These are phyloP conservation scores for Wickerhamiella cacticola DNA, from an alignment of 805 yeast genomes.

Conservation along the genomic window DNA sequence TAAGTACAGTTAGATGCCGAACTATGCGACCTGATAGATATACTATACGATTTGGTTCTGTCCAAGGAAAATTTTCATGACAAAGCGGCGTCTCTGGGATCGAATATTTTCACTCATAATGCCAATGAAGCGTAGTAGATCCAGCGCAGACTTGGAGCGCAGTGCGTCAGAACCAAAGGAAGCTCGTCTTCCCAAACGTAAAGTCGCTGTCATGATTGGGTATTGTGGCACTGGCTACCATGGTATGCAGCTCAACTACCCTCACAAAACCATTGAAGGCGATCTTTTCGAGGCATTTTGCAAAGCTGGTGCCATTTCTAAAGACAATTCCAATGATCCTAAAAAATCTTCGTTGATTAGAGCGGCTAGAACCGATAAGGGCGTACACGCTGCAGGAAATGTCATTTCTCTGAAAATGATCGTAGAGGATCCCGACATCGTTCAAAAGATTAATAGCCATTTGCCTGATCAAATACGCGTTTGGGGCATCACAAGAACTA, in stretches of 20 bases:
- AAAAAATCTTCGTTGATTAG: slow-evolving; percentile 68
- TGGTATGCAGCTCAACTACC: slow-evolving; percentile 92
- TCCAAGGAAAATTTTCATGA: slow-evolving; percentile 1
- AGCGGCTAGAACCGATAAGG: slow-evolving; percentile 73
- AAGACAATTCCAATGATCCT: slow-evolving; percentile 76
- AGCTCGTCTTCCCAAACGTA: slow-evolving; percentile 46
- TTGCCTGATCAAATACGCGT: slow-evolving; percentile 81
- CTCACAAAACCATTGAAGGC: slow-evolving; percentile 79
- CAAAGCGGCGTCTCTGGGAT: slow-evolving; percentile 1
- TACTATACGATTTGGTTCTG: not conserved
- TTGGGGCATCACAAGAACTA: slow-evolving; percentile 86
- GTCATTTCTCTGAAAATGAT: slow-evolving; percentile 74
- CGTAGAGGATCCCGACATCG: slow-evolving; percentile 65
- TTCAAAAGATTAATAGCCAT: slow-evolving; percentile 55
- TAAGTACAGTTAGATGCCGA: too few species aligned
- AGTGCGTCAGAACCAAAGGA: not conserved
- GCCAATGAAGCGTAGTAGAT: slow-evolving; percentile 2
- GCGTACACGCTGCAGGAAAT: slow-evolving; percentile 96
- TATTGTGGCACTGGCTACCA: slow-evolving; percentile 95
- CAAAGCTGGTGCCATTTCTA: slow-evolving; percentile 76
- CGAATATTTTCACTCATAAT: slow-evolving; percentile 7
- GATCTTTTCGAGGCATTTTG: slow-evolving; percentile 75
- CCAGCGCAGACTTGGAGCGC: not conserved
- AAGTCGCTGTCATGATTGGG: slow-evolving; percentile 83
- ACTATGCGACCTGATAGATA: too few species aligned